Evolutionary conservation across 306 rosid genomes (phyloP), one percentile per base, ranked within the genome.

Genomic region (Inga leiocalycina): DNA sequence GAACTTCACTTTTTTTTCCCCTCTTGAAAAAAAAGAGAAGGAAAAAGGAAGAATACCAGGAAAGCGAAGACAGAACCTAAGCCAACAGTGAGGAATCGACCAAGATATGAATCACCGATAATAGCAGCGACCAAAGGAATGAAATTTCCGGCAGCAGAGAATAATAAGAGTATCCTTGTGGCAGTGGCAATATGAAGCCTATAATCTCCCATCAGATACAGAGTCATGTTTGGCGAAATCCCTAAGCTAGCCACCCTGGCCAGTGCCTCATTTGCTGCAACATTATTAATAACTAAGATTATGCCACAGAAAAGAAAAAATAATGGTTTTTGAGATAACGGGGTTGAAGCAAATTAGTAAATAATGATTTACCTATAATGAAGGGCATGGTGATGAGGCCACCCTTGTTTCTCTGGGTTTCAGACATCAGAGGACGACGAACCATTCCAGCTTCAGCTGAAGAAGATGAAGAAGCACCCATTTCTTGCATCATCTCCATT

Each of bases 381-480:
- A 89, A 90, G 19, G 98, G 97, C 90, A 93, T 89, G 79, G 94
- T 92, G 17, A 85, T 78, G 37, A 92, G 81, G 39, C 98, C 97
- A n/a, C 94, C 97, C 86, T 88, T 89, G 24, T 6, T 30, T 10
- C 68, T 84, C 20, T 11, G 32, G 19, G 13, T 66, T 64, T 27
- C 10, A 30, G 69, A 30, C 30, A 30, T 30, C 69, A 4, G 20
- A 30, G 69, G 41, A 30, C 20, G 7, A 64, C 4, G 8, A 64
- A 6, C 9, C 19, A 34, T 41, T 80, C 75, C 86, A 2, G 2
- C 62, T 64, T 13, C 76, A 83, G 4, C 84, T 22, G 66, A n/a
- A 59, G 66, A 59, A 20, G 15, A 59, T 3, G 66, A 19, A 41
- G 87, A 86, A 41, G 78, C 62, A 30, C 49, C 75, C 48, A 70